Percentiles rank a stretch among this genome's conserved stretches.
Conservation (phyloP, 495 filamentous ascomycete species). For the Neurospora sp. region DNA sequence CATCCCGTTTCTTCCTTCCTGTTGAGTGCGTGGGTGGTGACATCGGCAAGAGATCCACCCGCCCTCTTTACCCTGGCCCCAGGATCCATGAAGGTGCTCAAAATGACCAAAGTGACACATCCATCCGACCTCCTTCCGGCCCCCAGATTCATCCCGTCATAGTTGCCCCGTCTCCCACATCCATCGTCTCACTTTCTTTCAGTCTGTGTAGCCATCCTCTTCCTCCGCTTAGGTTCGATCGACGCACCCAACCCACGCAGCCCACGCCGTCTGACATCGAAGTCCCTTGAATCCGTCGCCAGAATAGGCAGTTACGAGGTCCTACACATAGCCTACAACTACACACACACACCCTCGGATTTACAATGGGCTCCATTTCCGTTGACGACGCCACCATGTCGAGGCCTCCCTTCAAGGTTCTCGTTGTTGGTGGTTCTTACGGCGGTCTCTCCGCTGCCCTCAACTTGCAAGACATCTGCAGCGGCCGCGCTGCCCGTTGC, state of each 20-base stretch:
- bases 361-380: constrained; percentile 9
- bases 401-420: constrained; percentile 25
- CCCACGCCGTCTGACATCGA: neutral
- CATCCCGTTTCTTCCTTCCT: neutral
- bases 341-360: neutral
- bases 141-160: neutral
- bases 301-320: neutral
- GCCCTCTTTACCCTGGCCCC: neutral
- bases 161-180: neutral
- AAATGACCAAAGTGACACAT: neutral
- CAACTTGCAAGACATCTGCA: constrained; percentile 50
- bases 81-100: neutral
- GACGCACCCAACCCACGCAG: neutral
- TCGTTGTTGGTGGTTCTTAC: constrained; percentile 57
- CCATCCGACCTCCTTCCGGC: neutral
- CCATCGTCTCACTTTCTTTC: neutral
- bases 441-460: constrained; percentile 50
- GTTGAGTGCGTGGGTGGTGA: neutral
- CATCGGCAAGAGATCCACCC: neutral
- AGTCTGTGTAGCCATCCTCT: neutral
- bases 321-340: neutral
- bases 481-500: constrained; percentile 23
- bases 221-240: neutral
- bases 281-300: neutral
- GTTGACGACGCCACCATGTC: neutral